phyloP scores from a whole-genome alignment of 2,329 filamentous ascomycete species.

The Fusarium tricinctum region DNA sequence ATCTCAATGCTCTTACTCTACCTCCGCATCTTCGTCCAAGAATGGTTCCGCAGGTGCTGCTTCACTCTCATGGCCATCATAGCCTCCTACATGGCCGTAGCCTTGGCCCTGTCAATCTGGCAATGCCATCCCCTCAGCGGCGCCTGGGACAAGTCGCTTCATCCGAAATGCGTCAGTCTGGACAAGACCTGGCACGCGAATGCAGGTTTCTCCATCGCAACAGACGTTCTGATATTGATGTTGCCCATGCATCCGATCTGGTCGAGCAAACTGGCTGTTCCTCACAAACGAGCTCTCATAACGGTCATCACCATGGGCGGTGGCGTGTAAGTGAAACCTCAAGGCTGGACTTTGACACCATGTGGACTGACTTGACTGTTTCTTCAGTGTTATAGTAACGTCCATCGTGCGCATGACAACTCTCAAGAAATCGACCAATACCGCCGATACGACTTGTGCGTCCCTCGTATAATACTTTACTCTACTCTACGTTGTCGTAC shows the following conservation, averaged over 20 bases:
- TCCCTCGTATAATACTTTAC: background rate
- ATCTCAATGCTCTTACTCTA: conserved; percentile 67
- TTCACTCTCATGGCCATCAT: conserved; percentile 60
- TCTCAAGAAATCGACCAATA: conserved; percentile 57
- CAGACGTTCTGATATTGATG: conserved; percentile 61
- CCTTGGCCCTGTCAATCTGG: conserved; percentile 61
- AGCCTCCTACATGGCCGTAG: conserved; percentile 61
- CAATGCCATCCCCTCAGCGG: conserved; percentile 64
- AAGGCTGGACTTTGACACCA: background rate
- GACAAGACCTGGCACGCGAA: conserved; percentile 65
- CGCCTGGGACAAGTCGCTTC: conserved; percentile 60
- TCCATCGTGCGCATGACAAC: conserved; percentile 60
- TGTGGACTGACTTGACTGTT: conserved; percentile 1
- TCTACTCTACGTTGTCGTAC: background rate
- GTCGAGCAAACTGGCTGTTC: conserved; percentile 58
- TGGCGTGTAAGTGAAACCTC: conserved; percentile 55
- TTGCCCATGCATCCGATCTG: conserved; percentile 64
- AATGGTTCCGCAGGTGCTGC: conserved; percentile 61
- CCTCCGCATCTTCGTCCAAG: conserved; percentile 65
- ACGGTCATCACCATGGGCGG: conserved; percentile 61
- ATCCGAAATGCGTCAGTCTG: conserved; percentile 61
- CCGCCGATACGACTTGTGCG: conserved; percentile 56
- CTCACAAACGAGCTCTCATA: conserved; percentile 59
- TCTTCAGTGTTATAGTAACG: conserved; percentile 55
- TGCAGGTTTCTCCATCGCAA: conserved; percentile 62